A percentile compares a stretch with the other conserved stretches of the same genome.
Evolutionary conservation across 768 basidiomycete species (phyloP).

Genomic region (Pholiota conissans): DNA sequence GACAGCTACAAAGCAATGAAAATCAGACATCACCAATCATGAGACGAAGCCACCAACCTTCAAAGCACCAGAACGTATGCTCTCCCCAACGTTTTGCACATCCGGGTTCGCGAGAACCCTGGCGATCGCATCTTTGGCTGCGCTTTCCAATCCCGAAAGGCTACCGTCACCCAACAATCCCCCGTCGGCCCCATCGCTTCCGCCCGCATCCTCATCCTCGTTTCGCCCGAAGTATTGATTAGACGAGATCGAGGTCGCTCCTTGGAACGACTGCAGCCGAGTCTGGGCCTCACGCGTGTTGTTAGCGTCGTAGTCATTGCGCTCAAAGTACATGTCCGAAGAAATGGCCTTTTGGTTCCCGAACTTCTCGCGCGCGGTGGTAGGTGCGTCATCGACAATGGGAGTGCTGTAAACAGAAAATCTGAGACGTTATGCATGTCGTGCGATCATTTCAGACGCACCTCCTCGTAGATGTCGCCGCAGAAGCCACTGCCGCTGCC

Average conservation of each 20-base stretch:
- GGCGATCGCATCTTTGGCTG: constrained; percentile 75
- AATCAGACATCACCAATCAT: constrained; percentile 1
- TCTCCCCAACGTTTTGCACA: constrained; percentile 83
- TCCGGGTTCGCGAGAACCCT: constrained; percentile 83
- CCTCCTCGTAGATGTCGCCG: constrained; percentile 33
- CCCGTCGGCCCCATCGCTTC: constrained; percentile 35
- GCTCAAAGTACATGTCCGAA: constrained; percentile 96
- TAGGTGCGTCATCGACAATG: constrained; percentile 60
- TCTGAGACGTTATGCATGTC: no score
- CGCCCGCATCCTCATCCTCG: constrained; percentile 72
- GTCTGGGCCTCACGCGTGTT: constrained; percentile 74
- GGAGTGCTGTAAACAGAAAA: constrained; percentile 19
- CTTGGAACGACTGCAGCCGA: constrained; percentile 83
- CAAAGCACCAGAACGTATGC: constrained; percentile 74
- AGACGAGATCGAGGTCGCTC: constrained; percentile 91
- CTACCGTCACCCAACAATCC: constrained; percentile 54
- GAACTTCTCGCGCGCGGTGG: constrained; percentile 87
- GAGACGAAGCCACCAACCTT: constrained; percentile 51
- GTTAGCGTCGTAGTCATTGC: constrained; percentile 80
- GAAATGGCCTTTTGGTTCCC: constrained; percentile 94
- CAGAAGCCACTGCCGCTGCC: constrained; percentile 44
- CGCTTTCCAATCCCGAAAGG: constrained; percentile 54
- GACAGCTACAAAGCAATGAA: constrained; percentile 40
- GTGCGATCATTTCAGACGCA: no score
- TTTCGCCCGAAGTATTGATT: constrained; percentile 91